Conservation (phyloP, 768 basidiomycete species). For the Ramaria rubella region DNA sequence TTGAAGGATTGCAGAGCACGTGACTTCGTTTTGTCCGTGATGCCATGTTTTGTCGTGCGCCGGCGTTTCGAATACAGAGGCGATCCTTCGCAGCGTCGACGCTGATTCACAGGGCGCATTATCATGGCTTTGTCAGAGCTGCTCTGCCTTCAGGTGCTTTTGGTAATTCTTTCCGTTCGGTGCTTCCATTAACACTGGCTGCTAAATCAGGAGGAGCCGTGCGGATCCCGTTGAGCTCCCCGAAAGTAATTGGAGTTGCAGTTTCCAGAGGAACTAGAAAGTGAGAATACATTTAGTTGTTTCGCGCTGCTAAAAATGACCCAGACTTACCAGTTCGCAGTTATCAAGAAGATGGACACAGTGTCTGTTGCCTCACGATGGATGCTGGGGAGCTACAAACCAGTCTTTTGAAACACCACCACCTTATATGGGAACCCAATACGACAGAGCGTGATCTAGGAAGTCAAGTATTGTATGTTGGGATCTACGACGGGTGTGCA, state of each 20-base stretch:
- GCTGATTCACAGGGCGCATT: background rate
- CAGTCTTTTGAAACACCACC: slow-evolving; percentile 55
- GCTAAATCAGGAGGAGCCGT: slow-evolving; percentile 47
- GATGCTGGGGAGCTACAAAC: slow-evolving; percentile 66
- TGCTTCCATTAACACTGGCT: background rate
- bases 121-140: slow-evolving; percentile 2
- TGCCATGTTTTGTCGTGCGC: slow-evolving; percentile 8
- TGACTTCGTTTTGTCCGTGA: background rate
- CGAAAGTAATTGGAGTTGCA: slow-evolving; percentile 71
- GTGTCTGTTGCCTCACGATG: slow-evolving; percentile 68
- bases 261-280: slow-evolving; percentile 70
- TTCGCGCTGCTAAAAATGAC: slow-evolving; percentile 19
- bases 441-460: slow-evolving; percentile 48
- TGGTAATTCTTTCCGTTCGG: background rate
- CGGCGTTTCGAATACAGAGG: slow-evolving; percentile 6
- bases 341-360: slow-evolving; percentile 85
- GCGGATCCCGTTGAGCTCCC: slow-evolving; percentile 65
- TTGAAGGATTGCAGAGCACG: background rate
- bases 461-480: slow-evolving; percentile 76
- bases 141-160: slow-evolving; percentile 2
- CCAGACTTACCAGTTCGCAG: slow-evolving; percentile 33
- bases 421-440: slow-evolving; percentile 68
- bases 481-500: slow-evolving; percentile 84
- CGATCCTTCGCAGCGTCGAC: background rate
- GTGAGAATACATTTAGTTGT: slow-evolving; percentile 27